phyloP scores from a whole-genome alignment of 2,329 filamentous ascomycete genomes.

The Zymoseptoria ardabiliae region DNA sequence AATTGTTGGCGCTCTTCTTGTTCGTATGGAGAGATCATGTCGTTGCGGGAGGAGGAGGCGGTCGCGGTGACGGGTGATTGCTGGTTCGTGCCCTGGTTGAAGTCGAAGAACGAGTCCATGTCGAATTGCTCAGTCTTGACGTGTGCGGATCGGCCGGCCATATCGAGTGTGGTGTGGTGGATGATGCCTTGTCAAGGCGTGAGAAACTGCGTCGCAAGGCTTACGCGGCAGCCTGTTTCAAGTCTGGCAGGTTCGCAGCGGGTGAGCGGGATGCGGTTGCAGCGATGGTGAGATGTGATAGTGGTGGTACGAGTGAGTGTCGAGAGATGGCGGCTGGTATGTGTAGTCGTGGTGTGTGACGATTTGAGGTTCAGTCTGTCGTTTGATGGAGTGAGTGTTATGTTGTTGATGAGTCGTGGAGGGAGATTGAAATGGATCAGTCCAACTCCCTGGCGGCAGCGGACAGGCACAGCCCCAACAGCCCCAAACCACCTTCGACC shows the following conservation, averaged over 20 bases:
- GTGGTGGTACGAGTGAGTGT: background rate
- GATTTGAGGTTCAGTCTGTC: background rate
- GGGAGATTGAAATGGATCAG: background rate
- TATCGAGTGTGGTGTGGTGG: conserved; percentile 6
- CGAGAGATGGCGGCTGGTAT: background rate
- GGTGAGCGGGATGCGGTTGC: background rate
- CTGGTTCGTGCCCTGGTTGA: conserved; percentile 29
- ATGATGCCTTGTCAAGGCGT: background rate
- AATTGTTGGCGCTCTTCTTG: conserved; percentile 32
- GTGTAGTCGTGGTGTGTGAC: background rate
- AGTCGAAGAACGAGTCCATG: conserved; percentile 36
- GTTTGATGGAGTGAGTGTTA: background rate
- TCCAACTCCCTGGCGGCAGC: background rate
- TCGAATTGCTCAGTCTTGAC: conserved; percentile 33
- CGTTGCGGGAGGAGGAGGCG: conserved; percentile 23
- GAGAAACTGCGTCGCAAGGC: background rate
- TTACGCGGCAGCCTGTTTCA: conserved; percentile 5
- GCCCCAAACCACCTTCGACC: background rate
- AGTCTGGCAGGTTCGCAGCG: background rate
- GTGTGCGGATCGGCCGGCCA: conserved; percentile 19
- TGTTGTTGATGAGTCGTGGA: background rate
- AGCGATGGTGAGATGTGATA: background rate
- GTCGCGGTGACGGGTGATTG: conserved; percentile 21
- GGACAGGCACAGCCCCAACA: background rate
- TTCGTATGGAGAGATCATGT: conserved; percentile 28